Conservation (phyloP, 148 eudicot species). For the Nyssa sinensis region DNA sequence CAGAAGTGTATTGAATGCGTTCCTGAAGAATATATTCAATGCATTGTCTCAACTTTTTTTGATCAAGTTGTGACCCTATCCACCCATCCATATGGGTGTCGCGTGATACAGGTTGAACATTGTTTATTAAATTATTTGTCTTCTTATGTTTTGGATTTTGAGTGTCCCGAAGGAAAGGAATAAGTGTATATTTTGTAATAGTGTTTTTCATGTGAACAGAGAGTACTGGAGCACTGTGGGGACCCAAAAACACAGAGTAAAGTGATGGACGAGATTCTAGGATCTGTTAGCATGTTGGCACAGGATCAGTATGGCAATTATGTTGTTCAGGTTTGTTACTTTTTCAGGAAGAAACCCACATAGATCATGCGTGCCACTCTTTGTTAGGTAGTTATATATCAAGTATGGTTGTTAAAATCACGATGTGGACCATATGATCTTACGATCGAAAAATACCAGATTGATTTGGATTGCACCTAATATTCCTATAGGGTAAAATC, state of each 20-base stretch:
- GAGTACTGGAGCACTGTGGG: constrained; percentile 32
- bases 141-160: not conserved
- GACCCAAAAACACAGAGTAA: constrained; percentile 24
- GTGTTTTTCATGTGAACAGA: constrained; percentile 13
- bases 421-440: no score
- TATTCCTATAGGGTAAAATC: no score
- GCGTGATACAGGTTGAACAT: constrained; percentile 44
- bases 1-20: constrained; percentile 55
- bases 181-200: not conserved
- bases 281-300: constrained; percentile 34
- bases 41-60: constrained; percentile 33
- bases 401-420: no score
- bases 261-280: constrained; percentile 44
- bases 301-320: constrained; percentile 59
- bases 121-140: not conserved
- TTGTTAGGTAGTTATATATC: no score
- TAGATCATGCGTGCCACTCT: no score
- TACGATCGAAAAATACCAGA: no score
- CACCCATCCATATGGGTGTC: constrained; percentile 56
- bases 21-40: constrained; percentile 42
- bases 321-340: constrained; percentile 41
- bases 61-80: constrained; percentile 48
- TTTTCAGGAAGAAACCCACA: not conserved
- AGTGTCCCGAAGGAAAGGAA: no score
- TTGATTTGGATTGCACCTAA: no score